These are phyloP conservation scores for Neocallimastix lanati DNA, from an alignment of 192 early-diverging fungal genomes.

Conservation along the genomic window DNA sequence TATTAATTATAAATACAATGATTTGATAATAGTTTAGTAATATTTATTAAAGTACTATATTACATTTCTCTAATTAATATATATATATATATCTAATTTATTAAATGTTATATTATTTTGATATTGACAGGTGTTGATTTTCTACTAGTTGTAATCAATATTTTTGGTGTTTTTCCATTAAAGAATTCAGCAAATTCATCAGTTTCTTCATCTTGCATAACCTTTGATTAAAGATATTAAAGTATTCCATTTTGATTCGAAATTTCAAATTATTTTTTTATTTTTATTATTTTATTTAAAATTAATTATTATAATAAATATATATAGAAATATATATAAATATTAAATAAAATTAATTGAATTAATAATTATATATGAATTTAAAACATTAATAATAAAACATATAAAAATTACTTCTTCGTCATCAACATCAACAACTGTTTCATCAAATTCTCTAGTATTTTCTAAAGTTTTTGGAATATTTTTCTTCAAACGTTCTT, in stretches of 20 bases:
- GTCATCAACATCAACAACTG: conserved; percentile 46
- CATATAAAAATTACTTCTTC: conserved; percentile 8
- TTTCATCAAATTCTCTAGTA: conserved; percentile 81
- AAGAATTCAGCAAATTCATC: conserved; percentile 71
- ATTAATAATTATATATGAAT: too few species aligned
- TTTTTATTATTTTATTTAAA: too few species aligned
- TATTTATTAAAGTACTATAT: too few species aligned
- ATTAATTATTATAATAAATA: too few species aligned
- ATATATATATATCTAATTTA: conserved; percentile 11
- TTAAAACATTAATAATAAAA: too few species aligned
- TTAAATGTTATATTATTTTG: conserved; percentile 7
- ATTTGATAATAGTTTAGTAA: too few species aligned
- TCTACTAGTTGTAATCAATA: conserved; percentile 77
- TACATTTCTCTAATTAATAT: too few species aligned
- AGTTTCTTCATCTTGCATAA: conserved; percentile 22
- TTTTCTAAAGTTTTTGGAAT: conserved; percentile 83
- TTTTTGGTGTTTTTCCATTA: conserved; percentile 68
- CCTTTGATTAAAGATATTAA: not conserved
- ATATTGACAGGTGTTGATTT: conserved; percentile 30
- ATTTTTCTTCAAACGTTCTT: conserved; percentile 74
- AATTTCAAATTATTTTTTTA: too few species aligned
- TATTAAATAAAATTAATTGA: too few species aligned
- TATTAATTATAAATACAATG: too few species aligned
- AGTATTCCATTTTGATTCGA: too few species aligned
- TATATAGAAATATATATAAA: not conserved